Conservation (phyloP, 108 stramenopile species). For the Skeletonema costatum region DNA sequence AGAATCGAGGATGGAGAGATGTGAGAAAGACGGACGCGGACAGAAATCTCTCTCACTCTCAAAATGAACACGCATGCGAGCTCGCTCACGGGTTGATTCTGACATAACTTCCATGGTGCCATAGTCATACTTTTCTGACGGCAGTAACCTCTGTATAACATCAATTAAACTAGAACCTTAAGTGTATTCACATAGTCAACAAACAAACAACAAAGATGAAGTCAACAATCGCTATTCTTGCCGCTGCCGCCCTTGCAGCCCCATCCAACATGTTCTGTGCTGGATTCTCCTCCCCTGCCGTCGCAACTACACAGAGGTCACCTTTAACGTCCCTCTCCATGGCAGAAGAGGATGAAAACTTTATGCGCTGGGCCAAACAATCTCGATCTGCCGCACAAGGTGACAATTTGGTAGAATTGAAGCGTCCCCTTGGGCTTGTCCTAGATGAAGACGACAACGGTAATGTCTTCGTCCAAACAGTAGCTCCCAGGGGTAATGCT, state of each 20-base stretch:
- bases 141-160: no score
- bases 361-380: slow-evolving; percentile 65
- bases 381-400: slow-evolving; percentile 62
- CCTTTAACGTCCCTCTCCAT: slow-evolving; percentile 25
- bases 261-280: slow-evolving; percentile 18
- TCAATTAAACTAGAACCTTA: no score
- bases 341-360: slow-evolving; percentile 58
- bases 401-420: slow-evolving; percentile 91
- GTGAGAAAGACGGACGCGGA: background rate
- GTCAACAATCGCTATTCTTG: slow-evolving; percentile 29
- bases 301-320: background rate
- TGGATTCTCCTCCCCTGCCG: background rate
- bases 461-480: slow-evolving; percentile 90
- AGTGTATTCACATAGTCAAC: background rate
- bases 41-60: background rate
- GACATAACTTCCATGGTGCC: no score
- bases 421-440: slow-evolving; percentile 90
- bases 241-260: slow-evolving; percentile 20
- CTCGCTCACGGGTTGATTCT: no score
- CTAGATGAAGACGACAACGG: slow-evolving; percentile 90
- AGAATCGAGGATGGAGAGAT: no score
- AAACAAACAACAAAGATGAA: slow-evolving; percentile 23
- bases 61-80: background rate
- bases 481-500: slow-evolving; percentile 91
- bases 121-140: no score